Conservation (phyloP, 148 eudicot species). For the Polygonum maritimum region DNA sequence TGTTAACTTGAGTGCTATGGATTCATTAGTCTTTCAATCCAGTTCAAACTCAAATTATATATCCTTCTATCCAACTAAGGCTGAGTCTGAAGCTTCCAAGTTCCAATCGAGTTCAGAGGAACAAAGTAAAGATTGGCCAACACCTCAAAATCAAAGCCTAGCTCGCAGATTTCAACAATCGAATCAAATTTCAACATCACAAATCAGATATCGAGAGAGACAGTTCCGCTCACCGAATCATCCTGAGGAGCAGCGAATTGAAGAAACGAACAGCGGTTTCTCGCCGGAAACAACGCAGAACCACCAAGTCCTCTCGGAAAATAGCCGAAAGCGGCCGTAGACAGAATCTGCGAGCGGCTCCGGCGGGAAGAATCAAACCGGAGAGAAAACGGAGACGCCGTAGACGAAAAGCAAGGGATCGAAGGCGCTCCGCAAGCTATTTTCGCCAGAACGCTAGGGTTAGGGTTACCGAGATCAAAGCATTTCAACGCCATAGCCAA, state of each 20-base stretch:
- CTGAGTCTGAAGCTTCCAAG: not conserved
- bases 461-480: conserved; percentile 30
- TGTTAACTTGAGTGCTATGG: not conserved
- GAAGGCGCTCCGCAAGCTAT: conserved; percentile 18
- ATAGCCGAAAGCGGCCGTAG: conserved; percentile 1
- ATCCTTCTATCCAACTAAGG: no score
- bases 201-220: not conserved
- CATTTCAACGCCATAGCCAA: conserved; percentile 8
- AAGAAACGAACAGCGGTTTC: conserved; percentile 25
- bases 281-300: conserved; percentile 14
- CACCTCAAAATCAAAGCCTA: not conserved
- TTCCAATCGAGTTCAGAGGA: not conserved
- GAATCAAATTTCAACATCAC: not conserved
- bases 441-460: conserved; percentile 16
- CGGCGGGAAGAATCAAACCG: conserved; percentile 13
- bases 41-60: not conserved
- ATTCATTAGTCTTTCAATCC: not conserved
- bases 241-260: conserved; percentile 51
- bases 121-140: not conserved
- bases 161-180: not conserved
- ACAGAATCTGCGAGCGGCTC: not conserved
- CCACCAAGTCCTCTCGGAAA: conserved; percentile 18
- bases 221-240: conserved; percentile 42
- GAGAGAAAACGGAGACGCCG: not conserved
- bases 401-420: conserved; percentile 17